Evolutionary conservation across 2,329 filamentous ascomycete species (phyloP).

Genomic region (Fusarium sp.): DNA sequence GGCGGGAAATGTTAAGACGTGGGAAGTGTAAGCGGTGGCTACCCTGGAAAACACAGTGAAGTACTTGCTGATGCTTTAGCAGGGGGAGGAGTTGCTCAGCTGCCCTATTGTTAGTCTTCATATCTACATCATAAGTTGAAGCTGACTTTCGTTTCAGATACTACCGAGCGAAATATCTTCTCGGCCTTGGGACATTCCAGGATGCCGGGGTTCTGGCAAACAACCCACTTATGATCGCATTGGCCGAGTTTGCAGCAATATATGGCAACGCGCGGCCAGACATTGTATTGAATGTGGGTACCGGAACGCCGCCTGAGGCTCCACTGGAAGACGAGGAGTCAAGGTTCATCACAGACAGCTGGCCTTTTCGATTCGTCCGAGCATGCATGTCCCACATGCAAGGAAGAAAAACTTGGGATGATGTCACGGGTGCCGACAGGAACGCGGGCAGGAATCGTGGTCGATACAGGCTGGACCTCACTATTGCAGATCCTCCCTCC

Average conservation of each 20-base stretch:
- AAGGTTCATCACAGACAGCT: conserved; percentile 1
- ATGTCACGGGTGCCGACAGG: neutral
- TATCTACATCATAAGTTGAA: fast-evolving
- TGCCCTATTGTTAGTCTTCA: neutral
- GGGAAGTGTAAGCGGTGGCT: neutral
- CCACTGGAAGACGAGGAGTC: neutral
- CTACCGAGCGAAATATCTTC: conserved; percentile 5
- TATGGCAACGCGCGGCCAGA: neutral
- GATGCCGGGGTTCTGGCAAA: conserved; percentile 12
- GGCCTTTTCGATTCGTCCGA: neutral
- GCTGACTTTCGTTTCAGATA: neutral
- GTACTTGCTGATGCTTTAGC: neutral
- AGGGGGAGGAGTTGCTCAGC: conserved; percentile 8
- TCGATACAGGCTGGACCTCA: conserved; percentile 10
- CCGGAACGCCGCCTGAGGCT: neutral
- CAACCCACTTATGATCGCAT: conserved; percentile 5
- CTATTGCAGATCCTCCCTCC: neutral
- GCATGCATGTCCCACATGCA: conserved; percentile 6
- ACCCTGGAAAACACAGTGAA: neutral
- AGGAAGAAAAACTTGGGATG: conserved; percentile 6
- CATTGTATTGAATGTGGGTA: conserved; percentile 13
- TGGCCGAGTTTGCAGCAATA: conserved; percentile 1
- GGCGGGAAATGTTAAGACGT: neutral
- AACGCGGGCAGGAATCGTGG: neutral
- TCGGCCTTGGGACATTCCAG: conserved; percentile 9